Base-by-base conservation (phyloP, 768 basidiomycete genomes). In the Amanita inopinata region DNA sequence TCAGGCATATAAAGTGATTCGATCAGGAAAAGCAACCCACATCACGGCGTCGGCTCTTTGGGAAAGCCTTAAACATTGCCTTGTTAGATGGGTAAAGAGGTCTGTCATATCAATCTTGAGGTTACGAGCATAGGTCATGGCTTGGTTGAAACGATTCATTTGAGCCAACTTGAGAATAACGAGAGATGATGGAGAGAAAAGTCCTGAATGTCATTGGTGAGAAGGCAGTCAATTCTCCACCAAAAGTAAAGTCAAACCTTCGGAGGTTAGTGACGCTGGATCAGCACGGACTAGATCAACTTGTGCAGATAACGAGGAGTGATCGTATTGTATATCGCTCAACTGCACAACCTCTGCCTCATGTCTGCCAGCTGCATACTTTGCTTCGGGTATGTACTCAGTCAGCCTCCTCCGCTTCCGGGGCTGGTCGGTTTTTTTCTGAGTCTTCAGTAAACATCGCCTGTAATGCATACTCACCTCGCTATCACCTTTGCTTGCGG, bases 51-150 rank as follows among this genome's bases (percentile, higher is more conserved):
- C 75, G 4, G 76, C 70, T 46, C 75, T 73, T 52, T 69, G 74
- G 46, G 83, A 73, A 32, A 96, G 64, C 45, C 81, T 76, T 35
- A 93, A 60, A 59, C 92, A 96, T 55, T 88, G 80, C 27, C 65
- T 67, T 0, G 90, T 79, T 48, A 98, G 63, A 48, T 76, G 70
- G 31, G 75, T 73, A 55, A 98, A 94, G 8, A 94, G 53, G 48
- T 89, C 83, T 2, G 80, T 78, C 84, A 97, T 87, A 58, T 96
- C 89, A 31, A 90, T 77, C 24, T 76, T 69, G 31, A 96, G 73
- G 33, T 74, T 76, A 24, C 76, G 72, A 2, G 89, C 92, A 20
- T 80, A 74, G 4, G 76, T 61, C 60, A 94, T 74, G 2, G 94
- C 94, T 39, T 74, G 66, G 51, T 80, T 85, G 60, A 86, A 93